Evolutionary conservation across 768 basidiomycete genomes (phyloP), one percentile per base, ranked within the genome.

Genomic region (Phylloporus scabripes): DNA sequence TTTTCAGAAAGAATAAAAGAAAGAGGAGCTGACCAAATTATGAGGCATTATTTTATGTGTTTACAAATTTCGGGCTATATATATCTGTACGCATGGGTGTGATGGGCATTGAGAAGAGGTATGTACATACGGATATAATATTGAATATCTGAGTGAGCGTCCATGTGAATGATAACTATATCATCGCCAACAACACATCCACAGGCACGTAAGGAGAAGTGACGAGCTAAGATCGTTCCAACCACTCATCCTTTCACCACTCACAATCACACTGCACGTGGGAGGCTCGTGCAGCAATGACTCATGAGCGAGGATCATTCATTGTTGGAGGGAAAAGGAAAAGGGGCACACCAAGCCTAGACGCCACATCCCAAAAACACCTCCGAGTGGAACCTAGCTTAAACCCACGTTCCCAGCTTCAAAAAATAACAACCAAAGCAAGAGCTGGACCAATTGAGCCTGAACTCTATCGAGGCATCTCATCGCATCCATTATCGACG

Each of bases 401-500:
- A 49, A 49, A 45, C 46, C 47, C 51, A 50, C 41, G 57, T 45
- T 60, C 46, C 42, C 34, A 50, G 42, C 42, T 28, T 45, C 28
- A 43, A 48, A 48, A 36, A 41, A 46, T 6, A 11, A 47, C 28
- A 34, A 14, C 40, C 21, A 42, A 33, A 24, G 11, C 9, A 17
- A 42, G 14, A 33, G 39, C 11, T 6, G 39, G 14, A 10, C n/a
- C 10, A 24, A 23, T 24, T 26, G 39, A 37, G 18, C 39, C 24
- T 44, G 32, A 46, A 54, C 51, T 57, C 56, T 66, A 67, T 63
- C 63, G 67, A 48, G 75, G 73, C 73, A 75, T 77, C 62, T 82
- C 80, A 63, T 83, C 82, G 70, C 85, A 87, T 44, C 87, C 87
- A 57, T 88, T 87, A 72, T 90, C 87, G 46, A 85, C 58, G 67